A percentile compares a stretch with the other conserved stretches of the same genome.
Evolutionary conservation across 768 basidiomycete species (phyloP).

Genomic region (Crepidotus variabilis): DNA sequence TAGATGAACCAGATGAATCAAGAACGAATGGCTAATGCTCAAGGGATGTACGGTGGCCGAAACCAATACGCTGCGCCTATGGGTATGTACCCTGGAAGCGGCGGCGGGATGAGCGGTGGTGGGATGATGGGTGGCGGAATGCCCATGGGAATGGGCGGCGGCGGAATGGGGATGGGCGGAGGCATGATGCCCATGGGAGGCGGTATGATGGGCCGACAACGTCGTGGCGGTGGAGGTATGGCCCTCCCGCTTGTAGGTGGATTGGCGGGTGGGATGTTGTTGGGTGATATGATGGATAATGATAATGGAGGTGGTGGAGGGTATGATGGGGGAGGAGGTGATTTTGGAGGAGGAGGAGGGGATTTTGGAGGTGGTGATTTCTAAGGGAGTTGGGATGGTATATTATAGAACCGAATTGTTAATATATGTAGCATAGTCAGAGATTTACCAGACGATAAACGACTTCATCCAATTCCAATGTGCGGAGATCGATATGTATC

Average conservation of each 20-base stretch:
- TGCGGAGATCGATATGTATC: too few relatives aligned
- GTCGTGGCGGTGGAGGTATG: conserved; percentile 25
- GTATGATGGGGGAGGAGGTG: conserved; percentile 16
- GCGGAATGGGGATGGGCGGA: too few relatives aligned
- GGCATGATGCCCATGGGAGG: too few relatives aligned
- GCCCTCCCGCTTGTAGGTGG: conserved; percentile 41
- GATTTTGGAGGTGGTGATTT: conserved; percentile 26
- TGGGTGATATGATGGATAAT: conserved; percentile 40
- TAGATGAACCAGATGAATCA: conserved; percentile 6
- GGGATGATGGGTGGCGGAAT: too few relatives aligned
- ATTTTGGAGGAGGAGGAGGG: conserved; percentile 19
- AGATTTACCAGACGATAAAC: neutral
- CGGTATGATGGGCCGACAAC: conserved; percentile 1
- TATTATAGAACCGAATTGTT: neutral
- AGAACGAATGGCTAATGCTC: conserved; percentile 9
- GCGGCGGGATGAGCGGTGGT: too few relatives aligned
- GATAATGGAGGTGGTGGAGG: conserved; percentile 21
- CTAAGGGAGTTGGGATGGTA: conserved; percentile 12
- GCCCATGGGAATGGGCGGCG: too few relatives aligned
- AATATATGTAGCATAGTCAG: neutral
- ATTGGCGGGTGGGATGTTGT: conserved; percentile 45
- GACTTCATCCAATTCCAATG: too few relatives aligned
- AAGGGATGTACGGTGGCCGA: conserved; percentile 18
- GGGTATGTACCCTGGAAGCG: neutral
- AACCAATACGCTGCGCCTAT: conserved; percentile 19